A percentile compares a stretch with the other conserved stretches of the same genome.
phyloP scores from a whole-genome alignment of 2,329 filamentous ascomycete species.

The Septoria petroselini region DNA sequence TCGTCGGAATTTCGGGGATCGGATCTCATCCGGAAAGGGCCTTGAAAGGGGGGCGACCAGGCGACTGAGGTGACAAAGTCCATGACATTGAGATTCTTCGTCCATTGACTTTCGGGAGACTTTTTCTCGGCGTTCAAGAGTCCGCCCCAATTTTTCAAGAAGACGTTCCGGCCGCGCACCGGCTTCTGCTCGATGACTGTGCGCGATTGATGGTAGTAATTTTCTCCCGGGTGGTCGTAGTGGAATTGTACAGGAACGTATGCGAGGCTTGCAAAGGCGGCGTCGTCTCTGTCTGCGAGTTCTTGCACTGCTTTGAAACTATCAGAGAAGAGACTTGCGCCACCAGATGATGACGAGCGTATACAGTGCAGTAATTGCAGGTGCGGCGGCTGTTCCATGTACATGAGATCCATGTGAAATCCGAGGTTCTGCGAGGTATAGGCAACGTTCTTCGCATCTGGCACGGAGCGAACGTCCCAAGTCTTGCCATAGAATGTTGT shows the following conservation, averaged over 20 bases:
- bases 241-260: slow-evolving; percentile 48
- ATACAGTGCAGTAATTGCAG: slow-evolving; percentile 89
- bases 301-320: slow-evolving; percentile 58
- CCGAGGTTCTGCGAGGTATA: slow-evolving; percentile 77
- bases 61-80: slow-evolving; percentile 34
- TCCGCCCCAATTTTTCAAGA: background rate
- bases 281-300: slow-evolving; percentile 26
- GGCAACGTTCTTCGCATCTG: slow-evolving; percentile 83
- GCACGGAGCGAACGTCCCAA: slow-evolving; percentile 83
- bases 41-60: slow-evolving; percentile 41
- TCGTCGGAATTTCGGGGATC: slow-evolving; percentile 1
- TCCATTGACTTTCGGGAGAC: background rate
- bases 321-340: slow-evolving; percentile 84
- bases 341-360: slow-evolving; percentile 73
- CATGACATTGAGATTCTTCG: slow-evolving; percentile 13
- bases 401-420: slow-evolving; percentile 91
- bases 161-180: background rate
- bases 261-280: slow-evolving; percentile 19
- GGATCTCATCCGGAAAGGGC: slow-evolving; percentile 27
- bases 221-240: slow-evolving; percentile 42
- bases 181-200: slow-evolving; percentile 28
- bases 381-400: slow-evolving; percentile 73
- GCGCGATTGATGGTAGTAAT: slow-evolving; percentile 33
- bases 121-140: background rate
- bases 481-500: slow-evolving; percentile 89